Percentiles rank a stretch among this genome's conserved stretches.
phyloP scores from a whole-genome alignment of 2,329 filamentous ascomycete genomes.

The Clathrospora elynae region DNA sequence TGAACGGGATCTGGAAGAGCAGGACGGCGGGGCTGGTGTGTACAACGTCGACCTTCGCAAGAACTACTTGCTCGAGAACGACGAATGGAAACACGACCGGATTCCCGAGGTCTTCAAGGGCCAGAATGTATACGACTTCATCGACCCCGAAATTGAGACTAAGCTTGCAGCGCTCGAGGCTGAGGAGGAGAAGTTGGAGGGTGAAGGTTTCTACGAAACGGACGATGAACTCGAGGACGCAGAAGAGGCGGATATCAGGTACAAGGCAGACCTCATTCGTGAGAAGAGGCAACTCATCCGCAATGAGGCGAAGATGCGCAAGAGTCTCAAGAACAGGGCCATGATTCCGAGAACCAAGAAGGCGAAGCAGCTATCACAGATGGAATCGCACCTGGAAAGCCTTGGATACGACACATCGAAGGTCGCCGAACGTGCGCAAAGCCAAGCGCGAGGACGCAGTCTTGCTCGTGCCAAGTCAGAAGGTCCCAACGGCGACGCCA shows the following conservation, averaged over 20 bases:
- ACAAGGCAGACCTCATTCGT: conserved; percentile 93
- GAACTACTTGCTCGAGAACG: conserved; percentile 84
- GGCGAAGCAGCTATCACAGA: conserved; percentile 81
- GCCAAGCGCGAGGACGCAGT: conserved; percentile 74
- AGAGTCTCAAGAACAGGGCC: conserved; percentile 95
- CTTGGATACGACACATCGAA: conserved; percentile 84
- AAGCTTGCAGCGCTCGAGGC: conserved; percentile 92
- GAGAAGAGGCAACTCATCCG: conserved; percentile 92
- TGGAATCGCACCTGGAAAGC: conserved; percentile 82
- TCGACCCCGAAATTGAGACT: conserved; percentile 94
- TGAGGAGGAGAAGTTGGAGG: conserved; percentile 91
- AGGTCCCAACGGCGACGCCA: conserved; percentile 64
- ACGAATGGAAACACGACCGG: conserved; percentile 95
- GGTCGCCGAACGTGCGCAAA: conserved; percentile 73
- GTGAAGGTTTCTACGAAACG: conserved; percentile 88
- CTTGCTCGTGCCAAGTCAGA: conserved; percentile 63
- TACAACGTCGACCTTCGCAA: conserved; percentile 91
- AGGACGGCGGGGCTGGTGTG: conserved; percentile 93
- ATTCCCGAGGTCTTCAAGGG: conserved; percentile 93
- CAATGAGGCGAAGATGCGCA: conserved; percentile 94
- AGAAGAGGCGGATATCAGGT: conserved; percentile 82
- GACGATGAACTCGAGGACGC: conserved; percentile 77
- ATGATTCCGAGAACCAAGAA: conserved; percentile 83
- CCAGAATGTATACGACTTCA: conserved; percentile 96
- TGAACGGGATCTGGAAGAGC: conserved; percentile 85